Conservation (phyloP, 139 green algal species). For the Asterochloris sp. region DNA sequence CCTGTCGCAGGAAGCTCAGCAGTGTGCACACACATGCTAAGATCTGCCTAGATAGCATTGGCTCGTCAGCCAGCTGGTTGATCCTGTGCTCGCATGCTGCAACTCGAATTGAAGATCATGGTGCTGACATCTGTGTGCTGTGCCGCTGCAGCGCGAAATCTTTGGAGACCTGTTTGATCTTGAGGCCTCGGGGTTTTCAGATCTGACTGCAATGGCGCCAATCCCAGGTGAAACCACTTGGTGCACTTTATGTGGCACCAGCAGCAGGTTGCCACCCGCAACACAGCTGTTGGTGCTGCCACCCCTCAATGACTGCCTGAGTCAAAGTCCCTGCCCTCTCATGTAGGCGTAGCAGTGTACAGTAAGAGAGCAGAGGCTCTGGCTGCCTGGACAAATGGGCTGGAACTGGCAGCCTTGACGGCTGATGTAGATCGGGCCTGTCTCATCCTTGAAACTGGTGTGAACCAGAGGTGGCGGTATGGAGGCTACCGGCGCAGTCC, state of each 20-base stretch:
- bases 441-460: conserved; percentile 94
- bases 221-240: conserved; percentile 34
- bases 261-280: background rate
- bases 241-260: no score
- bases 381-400: conserved; percentile 91
- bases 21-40: no score
- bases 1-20: no score
- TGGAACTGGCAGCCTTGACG: conserved; percentile 82
- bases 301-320: background rate
- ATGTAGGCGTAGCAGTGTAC: conserved; percentile 89
- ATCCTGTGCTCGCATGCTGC: no score
- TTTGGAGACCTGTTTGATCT: conserved; percentile 66
- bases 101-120: no score
- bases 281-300: background rate
- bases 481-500: conserved; percentile 67
- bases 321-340: background rate
- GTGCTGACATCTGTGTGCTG: background rate
- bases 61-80: no score
- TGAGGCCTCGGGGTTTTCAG: conserved; percentile 18
- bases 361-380: conserved; percentile 79
- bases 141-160: conserved; percentile 28
- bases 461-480: conserved; percentile 91
- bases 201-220: conserved; percentile 42
- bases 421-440: conserved; percentile 76
- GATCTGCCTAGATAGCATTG: no score